Conservation (phyloP, 257 asterid species). For the Fraxinus anomala region DNA sequence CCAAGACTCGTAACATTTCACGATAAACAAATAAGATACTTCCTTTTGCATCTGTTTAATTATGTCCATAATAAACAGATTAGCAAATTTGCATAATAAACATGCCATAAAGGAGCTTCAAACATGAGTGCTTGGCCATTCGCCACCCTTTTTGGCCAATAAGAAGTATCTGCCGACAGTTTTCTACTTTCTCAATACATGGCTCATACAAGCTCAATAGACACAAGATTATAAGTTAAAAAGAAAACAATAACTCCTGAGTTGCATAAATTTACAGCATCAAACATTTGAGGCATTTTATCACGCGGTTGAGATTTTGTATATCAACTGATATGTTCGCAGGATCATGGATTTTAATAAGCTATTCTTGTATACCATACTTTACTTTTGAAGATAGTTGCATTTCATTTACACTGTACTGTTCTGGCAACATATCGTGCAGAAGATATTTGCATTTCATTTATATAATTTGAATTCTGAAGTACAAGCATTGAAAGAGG, state of each 20-base stretch:
- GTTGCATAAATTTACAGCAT: neutral
- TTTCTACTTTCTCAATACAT: neutral
- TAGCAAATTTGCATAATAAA: neutral
- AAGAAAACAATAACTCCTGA: conserved; percentile 6
- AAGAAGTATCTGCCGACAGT: neutral
- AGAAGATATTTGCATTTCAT: neutral
- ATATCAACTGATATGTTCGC: neutral
- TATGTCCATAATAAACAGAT: neutral
- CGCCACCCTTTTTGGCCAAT: neutral
- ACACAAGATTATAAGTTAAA: conserved; percentile 7
- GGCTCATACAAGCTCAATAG: neutral
- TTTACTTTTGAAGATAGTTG: neutral
- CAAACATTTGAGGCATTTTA: neutral
- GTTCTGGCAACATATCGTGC: neutral
- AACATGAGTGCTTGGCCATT: neutral
- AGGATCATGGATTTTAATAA: conserved; percentile 10
- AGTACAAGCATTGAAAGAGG: neutral
- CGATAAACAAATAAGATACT: neutral
- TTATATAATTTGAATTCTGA: neutral
- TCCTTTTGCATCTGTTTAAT: neutral
- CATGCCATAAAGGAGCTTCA: neutral
- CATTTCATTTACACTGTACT: neutral
- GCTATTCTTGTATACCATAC: neutral
- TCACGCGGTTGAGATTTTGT: neutral
- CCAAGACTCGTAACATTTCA: conserved; percentile 2